A percentile compares a stretch with the other conserved stretches of the same genome.
These are phyloP conservation scores for Podila horticola DNA, from an alignment of 192 early-diverging fungal genomes.

Conservation along the genomic window DNA sequence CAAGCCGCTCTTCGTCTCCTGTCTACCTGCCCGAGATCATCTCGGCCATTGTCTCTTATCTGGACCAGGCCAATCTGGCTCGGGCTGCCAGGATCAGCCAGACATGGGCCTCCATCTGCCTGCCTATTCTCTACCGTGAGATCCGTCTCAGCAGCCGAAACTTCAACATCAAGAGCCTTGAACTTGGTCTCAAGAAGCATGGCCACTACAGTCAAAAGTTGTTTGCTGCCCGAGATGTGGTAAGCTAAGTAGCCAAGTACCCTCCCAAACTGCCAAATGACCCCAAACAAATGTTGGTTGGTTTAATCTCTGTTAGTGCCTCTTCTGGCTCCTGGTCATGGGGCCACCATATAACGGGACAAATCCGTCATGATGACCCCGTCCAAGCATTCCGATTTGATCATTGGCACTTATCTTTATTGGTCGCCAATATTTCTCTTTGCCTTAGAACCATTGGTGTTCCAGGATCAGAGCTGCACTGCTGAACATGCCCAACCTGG, in stretches of 20 bases:
- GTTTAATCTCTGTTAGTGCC: not conserved
- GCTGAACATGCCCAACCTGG: conserved; percentile 18
- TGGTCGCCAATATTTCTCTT: not conserved
- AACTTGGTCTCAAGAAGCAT: conserved; percentile 8
- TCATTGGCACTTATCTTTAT: not conserved
- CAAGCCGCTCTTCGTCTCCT: not conserved
- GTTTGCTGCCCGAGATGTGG: conserved; percentile 8
- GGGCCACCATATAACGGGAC: not conserved
- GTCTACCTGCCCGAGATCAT: conserved; percentile 25
- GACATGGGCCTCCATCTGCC: conserved; percentile 12
- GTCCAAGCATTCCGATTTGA: too few species aligned
- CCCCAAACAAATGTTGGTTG: not conserved
- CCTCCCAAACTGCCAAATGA: too few species aligned
- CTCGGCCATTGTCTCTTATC: conserved; percentile 5
- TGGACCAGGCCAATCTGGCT: conserved; percentile 6
- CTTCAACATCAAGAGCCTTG: conserved; percentile 33
- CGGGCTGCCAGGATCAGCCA: conserved; percentile 7
- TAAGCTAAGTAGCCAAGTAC: not conserved
- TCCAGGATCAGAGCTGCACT: conserved; percentile 7
- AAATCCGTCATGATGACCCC: not conserved
- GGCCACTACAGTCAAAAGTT: conserved; percentile 13
- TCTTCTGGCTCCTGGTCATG: not conserved
- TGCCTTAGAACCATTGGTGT: conserved; percentile 27
- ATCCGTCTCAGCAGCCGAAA: not conserved
- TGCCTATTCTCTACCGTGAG: conserved; percentile 16